Conservation (phyloP, 208 protist species). For the Leishmania braziliensis region DNA sequence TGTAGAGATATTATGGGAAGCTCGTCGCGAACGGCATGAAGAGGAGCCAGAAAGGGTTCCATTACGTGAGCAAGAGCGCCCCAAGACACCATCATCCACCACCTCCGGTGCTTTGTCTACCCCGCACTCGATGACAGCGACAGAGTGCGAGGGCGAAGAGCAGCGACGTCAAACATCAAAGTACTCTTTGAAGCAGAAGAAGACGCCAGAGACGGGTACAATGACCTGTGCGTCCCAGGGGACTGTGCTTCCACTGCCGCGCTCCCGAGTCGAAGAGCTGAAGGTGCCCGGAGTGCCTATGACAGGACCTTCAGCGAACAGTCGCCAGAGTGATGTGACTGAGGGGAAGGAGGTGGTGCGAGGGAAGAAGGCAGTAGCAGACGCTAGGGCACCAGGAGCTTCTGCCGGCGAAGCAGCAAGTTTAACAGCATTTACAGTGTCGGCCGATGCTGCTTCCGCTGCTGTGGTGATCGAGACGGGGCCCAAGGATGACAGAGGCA, state of each 20-base stretch:
- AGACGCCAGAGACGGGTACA: not conserved
- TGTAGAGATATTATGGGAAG: not conserved
- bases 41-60: not conserved
- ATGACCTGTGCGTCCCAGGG: too few relatives aligned
- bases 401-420: not conserved
- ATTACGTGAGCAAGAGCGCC: not conserved
- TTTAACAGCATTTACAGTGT: not conserved
- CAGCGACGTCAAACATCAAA: not conserved
- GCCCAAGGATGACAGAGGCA: not conserved
- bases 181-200: not conserved
- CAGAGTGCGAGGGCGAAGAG: not conserved
- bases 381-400: not conserved
- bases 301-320: not conserved
- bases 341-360: not conserved
- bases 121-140: not conserved
- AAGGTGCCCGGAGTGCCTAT: not conserved
- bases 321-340: not conserved
- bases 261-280: constrained; percentile 18
- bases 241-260: constrained; percentile 11
- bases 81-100: not conserved
- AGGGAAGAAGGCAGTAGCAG: not conserved
- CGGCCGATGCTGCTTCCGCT: not conserved
- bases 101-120: not conserved
- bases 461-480: not conserved
- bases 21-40: not conserved